Conservation (phyloP, 768 basidiomycete species). For the Epithele typhae region DNA sequence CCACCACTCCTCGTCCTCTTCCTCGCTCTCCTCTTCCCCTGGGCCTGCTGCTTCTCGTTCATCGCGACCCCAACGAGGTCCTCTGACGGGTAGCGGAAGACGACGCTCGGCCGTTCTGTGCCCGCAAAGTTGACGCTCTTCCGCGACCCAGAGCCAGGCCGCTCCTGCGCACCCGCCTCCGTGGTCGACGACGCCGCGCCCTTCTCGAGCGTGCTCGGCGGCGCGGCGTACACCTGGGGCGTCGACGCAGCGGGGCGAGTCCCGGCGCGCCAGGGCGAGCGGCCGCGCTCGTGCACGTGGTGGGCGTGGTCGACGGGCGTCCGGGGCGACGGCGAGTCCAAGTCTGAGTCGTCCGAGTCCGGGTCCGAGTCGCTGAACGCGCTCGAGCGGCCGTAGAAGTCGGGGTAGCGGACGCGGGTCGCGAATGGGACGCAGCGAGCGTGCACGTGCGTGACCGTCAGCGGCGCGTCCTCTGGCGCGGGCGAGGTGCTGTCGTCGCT, state of each 20-base stretch:
- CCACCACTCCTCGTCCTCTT: slow-evolving; percentile 17
- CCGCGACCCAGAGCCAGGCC: slow-evolving; percentile 1
- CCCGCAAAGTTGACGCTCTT: slow-evolving; percentile 20
- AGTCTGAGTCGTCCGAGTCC: slow-evolving; percentile 8
- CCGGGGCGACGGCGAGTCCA: slow-evolving; percentile 1
- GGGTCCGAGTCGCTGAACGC: slow-evolving; percentile 7
- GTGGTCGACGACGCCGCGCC: not conserved
- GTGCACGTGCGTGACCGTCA: slow-evolving; percentile 17
- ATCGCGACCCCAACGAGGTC: slow-evolving; percentile 8
- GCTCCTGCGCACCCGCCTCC: not conserved
- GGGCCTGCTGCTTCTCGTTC: slow-evolving; percentile 6
- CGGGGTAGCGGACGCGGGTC: slow-evolving; percentile 12
- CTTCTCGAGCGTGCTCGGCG: slow-evolving; percentile 7
- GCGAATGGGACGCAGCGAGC: slow-evolving; percentile 17
- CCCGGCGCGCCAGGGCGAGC: not conserved
- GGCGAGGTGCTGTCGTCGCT: not conserved
- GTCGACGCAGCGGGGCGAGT: too few relatives aligned
- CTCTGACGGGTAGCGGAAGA: slow-evolving; percentile 23
- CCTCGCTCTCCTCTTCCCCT: slow-evolving; percentile 4
- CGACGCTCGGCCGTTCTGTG: slow-evolving; percentile 13
- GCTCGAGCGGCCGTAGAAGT: slow-evolving; percentile 11
- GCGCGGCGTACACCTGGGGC: slow-evolving; percentile 6
- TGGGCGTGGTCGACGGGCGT: too few relatives aligned
- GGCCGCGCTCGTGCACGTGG: slow-evolving; percentile 9
- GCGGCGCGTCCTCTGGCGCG: not conserved